Conservation (phyloP, 2,329 filamentous ascomycete genomes). For the Phialemoniopsis sp. region DNA sequence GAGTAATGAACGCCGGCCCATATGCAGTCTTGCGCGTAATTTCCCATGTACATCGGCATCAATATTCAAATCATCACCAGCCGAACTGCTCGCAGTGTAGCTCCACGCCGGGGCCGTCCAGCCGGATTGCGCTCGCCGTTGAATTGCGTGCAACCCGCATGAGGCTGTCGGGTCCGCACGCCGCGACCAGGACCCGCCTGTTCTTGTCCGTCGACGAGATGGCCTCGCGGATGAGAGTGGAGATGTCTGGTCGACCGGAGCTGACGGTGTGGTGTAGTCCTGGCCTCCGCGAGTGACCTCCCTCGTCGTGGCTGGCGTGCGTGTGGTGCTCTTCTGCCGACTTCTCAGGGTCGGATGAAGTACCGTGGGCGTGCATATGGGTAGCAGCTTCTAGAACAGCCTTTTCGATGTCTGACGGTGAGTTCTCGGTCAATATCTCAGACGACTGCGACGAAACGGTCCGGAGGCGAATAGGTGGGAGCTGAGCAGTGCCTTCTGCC, state of each 20-base stretch:
- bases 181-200: conserved; percentile 38
- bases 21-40: too few species aligned
- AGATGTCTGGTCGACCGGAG: conserved; percentile 35
- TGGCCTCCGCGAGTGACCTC: neutral
- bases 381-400: neutral
- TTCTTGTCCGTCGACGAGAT: conserved; percentile 24
- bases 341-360: conserved; percentile 10
- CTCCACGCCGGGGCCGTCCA: conserved; percentile 42
- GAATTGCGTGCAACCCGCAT: conserved; percentile 39
- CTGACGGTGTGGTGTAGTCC: conserved; percentile 20
- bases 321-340: conserved; percentile 1
- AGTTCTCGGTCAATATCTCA: neutral
- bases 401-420: conserved; percentile 3
- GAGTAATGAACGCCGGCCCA: too few species aligned
- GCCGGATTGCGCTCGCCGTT: conserved; percentile 35
- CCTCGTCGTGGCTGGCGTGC: neutral
- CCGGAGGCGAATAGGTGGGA: conserved; percentile 5
- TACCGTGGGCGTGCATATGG: neutral
- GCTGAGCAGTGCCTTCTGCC: conserved; percentile 2
- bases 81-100: conserved; percentile 46
- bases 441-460: neutral
- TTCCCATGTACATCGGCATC: too few species aligned
- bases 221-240: conserved; percentile 28
- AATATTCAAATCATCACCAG: conserved; percentile 22
- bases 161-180: conserved; percentile 41